Evolutionary conservation across 1,284 basidiomycete species (phyloP), one percentile per base, ranked within the genome.

Genomic region (Ceratobasidium sp.): DNA sequence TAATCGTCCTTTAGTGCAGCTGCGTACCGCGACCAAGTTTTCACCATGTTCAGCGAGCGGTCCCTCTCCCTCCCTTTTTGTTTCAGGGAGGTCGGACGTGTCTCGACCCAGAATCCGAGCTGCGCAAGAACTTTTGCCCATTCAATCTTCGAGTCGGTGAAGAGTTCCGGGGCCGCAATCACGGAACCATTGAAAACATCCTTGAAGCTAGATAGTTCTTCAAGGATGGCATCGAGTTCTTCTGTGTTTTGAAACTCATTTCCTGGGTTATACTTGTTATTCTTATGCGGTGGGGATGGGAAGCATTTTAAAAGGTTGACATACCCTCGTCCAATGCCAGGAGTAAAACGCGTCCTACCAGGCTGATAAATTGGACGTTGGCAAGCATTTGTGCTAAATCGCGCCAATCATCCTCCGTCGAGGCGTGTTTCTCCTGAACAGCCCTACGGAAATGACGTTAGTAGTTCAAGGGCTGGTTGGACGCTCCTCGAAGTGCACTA

Each of bases 121-220:
- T 59, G 57, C 13, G 32, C 57, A 34, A 59, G 15, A 34, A 37
- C 34, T n/a, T 59, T 59, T 19, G 57, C 57, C 32, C 57, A 59
- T 17, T 59, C 57, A 6, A 34, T 17, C n/a, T 37, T 59, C 7
- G 57, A 59, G 32, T 59, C 57, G 11, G 25, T 34, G 17, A 59
- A 59, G 32, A 59, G 34, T 15, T 59, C 34, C 1, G 57, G 57
- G 32, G 57, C 57, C 2, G 57, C 57, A n/a, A 19, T 4, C 32
- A 34, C 17, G 19, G 15, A 59, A 6, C 32, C 17, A 3, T 59
- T 34, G 1, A 59, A 11, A 19, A 37, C 29, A 32, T n/a, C 34
- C 4, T 19, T 17, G 7, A 59, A 37, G 15, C 29, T 34, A 6
- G 34, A 19, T 34, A 34, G 29, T 29, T 59, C 57, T 37, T 59